Evolutionary conservation across 768 basidiomycete species (phyloP).

Genomic region (Boletus rubropictus): DNA sequence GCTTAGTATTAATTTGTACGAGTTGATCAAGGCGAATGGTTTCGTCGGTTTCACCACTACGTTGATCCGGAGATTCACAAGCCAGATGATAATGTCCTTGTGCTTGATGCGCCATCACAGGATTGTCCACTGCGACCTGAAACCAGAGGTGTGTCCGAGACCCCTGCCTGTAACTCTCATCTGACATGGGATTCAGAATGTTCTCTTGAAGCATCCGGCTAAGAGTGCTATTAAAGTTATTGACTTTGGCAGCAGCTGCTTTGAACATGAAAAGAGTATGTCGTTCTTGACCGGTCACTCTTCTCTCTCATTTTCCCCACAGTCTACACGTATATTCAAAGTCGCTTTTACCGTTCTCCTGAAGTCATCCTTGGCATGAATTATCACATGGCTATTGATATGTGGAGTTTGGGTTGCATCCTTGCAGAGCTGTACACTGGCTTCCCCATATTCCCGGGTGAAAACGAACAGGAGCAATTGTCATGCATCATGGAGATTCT

Average conservation of each 20-base stretch:
- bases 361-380: slow-evolving; percentile 99
- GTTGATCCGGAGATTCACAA: slow-evolving; percentile 92
- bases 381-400: slow-evolving; percentile 98
- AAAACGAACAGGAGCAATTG: slow-evolving; percentile 97
- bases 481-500: slow-evolving; percentile 99
- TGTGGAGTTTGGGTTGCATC: slow-evolving; percentile 99
- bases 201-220: slow-evolving; percentile 87
- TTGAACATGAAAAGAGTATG: slow-evolving; percentile 97
- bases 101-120: slow-evolving; percentile 94
- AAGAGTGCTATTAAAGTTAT: slow-evolving; percentile 98
- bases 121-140: slow-evolving; percentile 97
- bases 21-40: slow-evolving; percentile 97
- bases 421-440: slow-evolving; percentile 96
- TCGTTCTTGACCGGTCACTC: slow-evolving; percentile 3
- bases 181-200: slow-evolving; percentile 56
- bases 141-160: slow-evolving; percentile 74
- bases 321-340: slow-evolving; percentile 99
- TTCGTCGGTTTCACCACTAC: slow-evolving; percentile 97
- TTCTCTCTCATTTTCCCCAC: slow-evolving; percentile 8
- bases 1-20: slow-evolving; percentile 96
- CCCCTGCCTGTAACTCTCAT: neutral
- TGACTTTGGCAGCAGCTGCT: slow-evolving; percentile 97
- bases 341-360: slow-evolving; percentile 99
- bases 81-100: slow-evolving; percentile 89
- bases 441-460: slow-evolving; percentile 97